Evolutionary conservation across 768 basidiomycete genomes (phyloP).

Genomic region (Paxillus involutus): DNA sequence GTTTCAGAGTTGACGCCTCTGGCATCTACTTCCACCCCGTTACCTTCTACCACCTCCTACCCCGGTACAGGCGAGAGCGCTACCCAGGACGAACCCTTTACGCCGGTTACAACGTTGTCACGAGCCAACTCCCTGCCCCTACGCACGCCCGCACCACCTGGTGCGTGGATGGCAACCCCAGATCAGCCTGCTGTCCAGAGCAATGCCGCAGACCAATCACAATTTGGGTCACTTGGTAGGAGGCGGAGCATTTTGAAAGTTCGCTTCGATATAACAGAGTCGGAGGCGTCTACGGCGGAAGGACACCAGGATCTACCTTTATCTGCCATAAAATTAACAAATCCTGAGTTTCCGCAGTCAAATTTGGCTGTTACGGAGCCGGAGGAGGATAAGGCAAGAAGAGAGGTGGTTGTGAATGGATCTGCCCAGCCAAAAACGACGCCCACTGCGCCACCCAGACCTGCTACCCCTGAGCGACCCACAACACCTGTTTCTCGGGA

Average conservation of each 20-base stretch:
- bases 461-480: constrained; percentile 22
- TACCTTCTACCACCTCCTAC: constrained; percentile 15
- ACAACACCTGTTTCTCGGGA: constrained; percentile 27
- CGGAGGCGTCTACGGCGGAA: constrained; percentile 32
- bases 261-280: constrained; percentile 58
- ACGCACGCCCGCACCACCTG: constrained; percentile 68
- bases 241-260: constrained; percentile 68
- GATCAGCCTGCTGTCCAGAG: constrained; percentile 26
- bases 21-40: constrained; percentile 24
- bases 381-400: constrained; percentile 9
- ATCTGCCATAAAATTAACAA: constrained; percentile 24
- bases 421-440: not conserved
- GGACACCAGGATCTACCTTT: constrained; percentile 26
- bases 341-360: constrained; percentile 18
- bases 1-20: constrained; percentile 27
- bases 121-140: constrained; percentile 45
- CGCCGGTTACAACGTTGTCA: constrained; percentile 50
- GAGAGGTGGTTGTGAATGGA: constrained; percentile 5
- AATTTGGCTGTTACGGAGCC: not conserved
- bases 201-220: constrained; percentile 25
- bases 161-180: constrained; percentile 66
- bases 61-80: constrained; percentile 14
- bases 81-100: constrained; percentile 30
- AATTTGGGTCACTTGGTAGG: constrained; percentile 33
- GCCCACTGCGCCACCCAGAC: constrained; percentile 6